phyloP scores from a whole-genome alignment of 2,329 filamentous ascomycete genomes.

The Colletotrichum orbiculare region DNA sequence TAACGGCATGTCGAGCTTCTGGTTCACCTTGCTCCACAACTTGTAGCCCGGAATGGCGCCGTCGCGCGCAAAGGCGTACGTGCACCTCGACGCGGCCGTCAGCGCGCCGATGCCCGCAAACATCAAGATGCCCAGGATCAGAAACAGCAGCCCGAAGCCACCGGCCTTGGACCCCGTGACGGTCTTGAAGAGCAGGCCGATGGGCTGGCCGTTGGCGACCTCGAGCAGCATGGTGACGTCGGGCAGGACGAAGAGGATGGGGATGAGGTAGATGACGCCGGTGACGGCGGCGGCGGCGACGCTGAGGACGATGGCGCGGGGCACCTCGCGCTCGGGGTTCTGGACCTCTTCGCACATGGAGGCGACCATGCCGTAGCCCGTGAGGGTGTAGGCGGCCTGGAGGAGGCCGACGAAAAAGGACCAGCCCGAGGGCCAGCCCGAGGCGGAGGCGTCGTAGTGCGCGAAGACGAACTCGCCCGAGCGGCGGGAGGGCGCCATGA shows the following conservation, averaged over 20 bases:
- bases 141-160: constrained; percentile 79
- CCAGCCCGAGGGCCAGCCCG: constrained; percentile 77
- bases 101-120: constrained; percentile 81
- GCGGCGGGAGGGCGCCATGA: constrained; percentile 67
- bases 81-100: constrained; percentile 79
- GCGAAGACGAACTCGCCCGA: constrained; percentile 73
- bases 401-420: constrained; percentile 78
- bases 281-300: constrained; percentile 75
- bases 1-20: constrained; percentile 74
- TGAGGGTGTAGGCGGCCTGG: constrained; percentile 71
- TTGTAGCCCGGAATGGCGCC: constrained; percentile 77
- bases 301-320: constrained; percentile 76
- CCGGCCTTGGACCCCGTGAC: constrained; percentile 78
- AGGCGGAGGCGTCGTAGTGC: constrained; percentile 73
- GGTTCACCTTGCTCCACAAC: constrained; percentile 74
- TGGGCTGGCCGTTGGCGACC: constrained; percentile 79
- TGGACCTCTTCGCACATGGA: constrained; percentile 80
- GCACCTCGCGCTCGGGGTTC: constrained; percentile 74
- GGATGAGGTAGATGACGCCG: constrained; percentile 75
- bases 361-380: constrained; percentile 77
- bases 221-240: constrained; percentile 71
- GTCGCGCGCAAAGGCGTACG: constrained; percentile 80
- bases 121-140: constrained; percentile 80
- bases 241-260: constrained; percentile 80
- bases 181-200: constrained; percentile 79